These are phyloP conservation scores for Colletotrichum limetticola DNA, from an alignment of 2,329 filamentous ascomycete species.

Conservation along the genomic window DNA sequence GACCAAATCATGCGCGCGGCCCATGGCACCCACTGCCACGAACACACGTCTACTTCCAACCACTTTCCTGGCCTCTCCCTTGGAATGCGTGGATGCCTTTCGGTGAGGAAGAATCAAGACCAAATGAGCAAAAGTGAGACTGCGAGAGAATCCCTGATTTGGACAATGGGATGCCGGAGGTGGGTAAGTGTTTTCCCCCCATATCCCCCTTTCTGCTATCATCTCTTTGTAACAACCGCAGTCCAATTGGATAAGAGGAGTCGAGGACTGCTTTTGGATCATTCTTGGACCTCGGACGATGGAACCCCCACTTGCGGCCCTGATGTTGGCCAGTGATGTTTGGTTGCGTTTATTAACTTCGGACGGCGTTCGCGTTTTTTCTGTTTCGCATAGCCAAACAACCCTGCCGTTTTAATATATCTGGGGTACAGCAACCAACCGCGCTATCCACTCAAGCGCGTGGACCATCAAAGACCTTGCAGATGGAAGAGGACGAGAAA, in stretches of 20 bases:
- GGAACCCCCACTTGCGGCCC: slow-evolving; percentile 2
- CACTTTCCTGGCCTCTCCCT: neutral
- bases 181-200: neutral
- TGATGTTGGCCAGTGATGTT: slow-evolving; percentile 5
- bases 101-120: too few species aligned
- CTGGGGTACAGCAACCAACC: neutral
- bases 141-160: neutral
- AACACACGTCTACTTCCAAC: neutral
- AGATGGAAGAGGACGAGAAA: too few species aligned
- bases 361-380: slow-evolving; percentile 29
- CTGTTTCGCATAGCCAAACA: slow-evolving; percentile 18
- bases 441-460: neutral
- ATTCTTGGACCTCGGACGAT: slow-evolving; percentile 10
- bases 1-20: neutral
- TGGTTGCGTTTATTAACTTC: slow-evolving; percentile 19
- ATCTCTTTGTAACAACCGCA: slow-evolving; percentile 22
- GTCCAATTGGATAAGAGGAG: slow-evolving; percentile 10
- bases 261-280: too few species aligned
- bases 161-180: neutral
- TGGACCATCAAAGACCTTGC: neutral
- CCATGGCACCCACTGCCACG: neutral
- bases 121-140: too few species aligned
- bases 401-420: slow-evolving; percentile 20
- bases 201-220: neutral
- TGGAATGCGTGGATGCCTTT: neutral